phyloP scores from a whole-genome alignment of 805 yeast species.

The Pachysolen tannophilus region DNA sequence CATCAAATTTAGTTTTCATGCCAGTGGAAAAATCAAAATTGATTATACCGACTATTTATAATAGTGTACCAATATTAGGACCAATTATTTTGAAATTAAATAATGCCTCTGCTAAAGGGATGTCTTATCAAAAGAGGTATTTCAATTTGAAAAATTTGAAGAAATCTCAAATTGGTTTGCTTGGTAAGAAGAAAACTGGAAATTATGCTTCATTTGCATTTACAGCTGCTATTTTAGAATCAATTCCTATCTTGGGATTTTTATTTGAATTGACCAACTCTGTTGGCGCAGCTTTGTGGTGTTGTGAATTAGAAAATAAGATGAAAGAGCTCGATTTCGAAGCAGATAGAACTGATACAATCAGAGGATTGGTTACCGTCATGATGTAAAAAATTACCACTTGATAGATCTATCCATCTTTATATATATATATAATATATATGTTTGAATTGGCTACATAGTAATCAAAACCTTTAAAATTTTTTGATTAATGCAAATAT shows the following conservation, averaged over 20 bases:
- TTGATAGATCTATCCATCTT: no score
- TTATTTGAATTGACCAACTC: slow-evolving; percentile 51
- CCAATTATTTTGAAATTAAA: slow-evolving; percentile 21
- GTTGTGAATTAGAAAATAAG: slow-evolving; percentile 28
- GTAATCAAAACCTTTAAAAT: no score
- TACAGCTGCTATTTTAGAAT: slow-evolving; percentile 40
- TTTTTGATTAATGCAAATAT: slow-evolving; percentile 34
- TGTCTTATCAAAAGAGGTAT: slow-evolving; percentile 17
- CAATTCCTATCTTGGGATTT: slow-evolving; percentile 44
- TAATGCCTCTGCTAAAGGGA: slow-evolving; percentile 20
- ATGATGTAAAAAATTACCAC: slow-evolving; percentile 1
- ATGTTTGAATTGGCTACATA: no score
- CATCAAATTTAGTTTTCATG: slow-evolving; percentile 10
- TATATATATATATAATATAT: no score
- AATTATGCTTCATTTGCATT: slow-evolving; percentile 44
- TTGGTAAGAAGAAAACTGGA: slow-evolving; percentile 26
- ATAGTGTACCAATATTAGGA: slow-evolving; percentile 22
- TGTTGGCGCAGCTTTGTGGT: slow-evolving; percentile 63
- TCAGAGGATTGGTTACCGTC: slow-evolving; percentile 4
- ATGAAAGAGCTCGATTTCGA: background rate
- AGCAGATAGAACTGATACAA: slow-evolving; percentile 7
- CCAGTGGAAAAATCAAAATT: slow-evolving; percentile 1
- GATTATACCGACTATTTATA: slow-evolving; percentile 6
- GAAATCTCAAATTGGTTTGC: slow-evolving; percentile 21
- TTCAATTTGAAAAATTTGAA: slow-evolving; percentile 24